A percentile compares a stretch with the other conserved stretches of the same genome.
Conservation (phyloP, 495 filamentous ascomycete genomes). For the Aspergillus baeticus region DNA sequence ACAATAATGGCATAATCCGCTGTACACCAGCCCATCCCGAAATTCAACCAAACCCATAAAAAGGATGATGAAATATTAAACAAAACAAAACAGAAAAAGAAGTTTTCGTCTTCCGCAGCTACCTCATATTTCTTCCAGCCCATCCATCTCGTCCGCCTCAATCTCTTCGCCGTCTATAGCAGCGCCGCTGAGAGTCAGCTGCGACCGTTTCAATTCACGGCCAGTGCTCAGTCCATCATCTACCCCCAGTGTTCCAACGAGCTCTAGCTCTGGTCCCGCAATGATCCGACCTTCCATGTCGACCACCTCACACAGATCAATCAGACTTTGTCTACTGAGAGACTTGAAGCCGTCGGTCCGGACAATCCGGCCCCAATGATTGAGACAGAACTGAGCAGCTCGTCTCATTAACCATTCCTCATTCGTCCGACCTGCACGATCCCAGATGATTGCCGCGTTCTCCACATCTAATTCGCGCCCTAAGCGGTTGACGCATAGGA, state of each 20-base stretch:
- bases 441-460: constrained; percentile 94
- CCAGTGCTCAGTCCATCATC: constrained; percentile 48
- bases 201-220: constrained; percentile 42
- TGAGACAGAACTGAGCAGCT: constrained; percentile 82
- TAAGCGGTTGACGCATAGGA: constrained; percentile 84
- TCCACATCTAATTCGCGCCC: constrained; percentile 89
- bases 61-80: background rate
- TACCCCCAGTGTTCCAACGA: constrained; percentile 64
- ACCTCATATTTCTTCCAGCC: constrained; percentile 49
- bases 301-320: constrained; percentile 90
- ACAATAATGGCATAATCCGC: background rate
- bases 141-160: constrained; percentile 71
- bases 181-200: constrained; percentile 53
- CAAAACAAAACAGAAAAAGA: background rate
- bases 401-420: constrained; percentile 91
- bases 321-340: constrained; percentile 70
- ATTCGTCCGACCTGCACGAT: constrained; percentile 81
- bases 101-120: background rate
- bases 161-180: constrained; percentile 57
- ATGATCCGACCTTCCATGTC: constrained; percentile 88
- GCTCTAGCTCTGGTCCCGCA: constrained; percentile 79
- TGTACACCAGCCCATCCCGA: background rate
- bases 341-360: constrained; percentile 82
- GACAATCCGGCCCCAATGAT: constrained; percentile 93
- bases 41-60: background rate